These are phyloP conservation scores for Gastrodia elata DNA, from an alignment of 106 monocot genomes.

Conservation along the genomic window DNA sequence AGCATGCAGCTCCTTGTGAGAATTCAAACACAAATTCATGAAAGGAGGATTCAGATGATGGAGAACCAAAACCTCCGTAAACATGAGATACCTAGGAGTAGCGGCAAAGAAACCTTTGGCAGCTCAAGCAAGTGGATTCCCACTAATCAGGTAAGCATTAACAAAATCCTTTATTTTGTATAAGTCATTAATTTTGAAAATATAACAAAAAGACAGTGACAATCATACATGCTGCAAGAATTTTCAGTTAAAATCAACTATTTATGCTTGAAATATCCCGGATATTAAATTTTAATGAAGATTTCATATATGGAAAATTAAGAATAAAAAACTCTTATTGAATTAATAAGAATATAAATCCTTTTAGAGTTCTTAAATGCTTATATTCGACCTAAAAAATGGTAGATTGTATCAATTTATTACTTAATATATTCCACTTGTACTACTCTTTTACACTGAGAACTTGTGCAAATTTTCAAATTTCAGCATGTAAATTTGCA, in stretches of 20 bases:
- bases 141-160: conserved; percentile 30
- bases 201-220: not conserved
- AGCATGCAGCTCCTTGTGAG: conserved; percentile 67
- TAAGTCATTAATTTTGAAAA: not conserved
- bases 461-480: not conserved
- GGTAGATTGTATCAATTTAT: not conserved
- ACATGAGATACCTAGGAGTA: conserved; percentile 11
- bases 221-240: not conserved
- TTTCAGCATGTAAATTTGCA: not conserved
- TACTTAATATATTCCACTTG: not conserved
- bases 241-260: conserved; percentile 2
- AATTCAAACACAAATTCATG: conserved; percentile 55
- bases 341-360: too few relatives aligned
- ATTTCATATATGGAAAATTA: not conserved
- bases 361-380: too few relatives aligned
- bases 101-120: conserved; percentile 25
- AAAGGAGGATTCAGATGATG: conserved; percentile 53
- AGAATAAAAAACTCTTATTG: not conserved
- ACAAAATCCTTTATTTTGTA: not conserved
- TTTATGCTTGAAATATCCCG: not conserved
- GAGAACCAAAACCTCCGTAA: conserved; percentile 34
- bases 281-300: not conserved
- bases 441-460: not conserved
- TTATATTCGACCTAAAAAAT: not conserved
- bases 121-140: conserved; percentile 46